Evolutionary conservation across 805 yeast genomes (phyloP).

Genomic region (Kregervanrija pseudodelftensis): DNA sequence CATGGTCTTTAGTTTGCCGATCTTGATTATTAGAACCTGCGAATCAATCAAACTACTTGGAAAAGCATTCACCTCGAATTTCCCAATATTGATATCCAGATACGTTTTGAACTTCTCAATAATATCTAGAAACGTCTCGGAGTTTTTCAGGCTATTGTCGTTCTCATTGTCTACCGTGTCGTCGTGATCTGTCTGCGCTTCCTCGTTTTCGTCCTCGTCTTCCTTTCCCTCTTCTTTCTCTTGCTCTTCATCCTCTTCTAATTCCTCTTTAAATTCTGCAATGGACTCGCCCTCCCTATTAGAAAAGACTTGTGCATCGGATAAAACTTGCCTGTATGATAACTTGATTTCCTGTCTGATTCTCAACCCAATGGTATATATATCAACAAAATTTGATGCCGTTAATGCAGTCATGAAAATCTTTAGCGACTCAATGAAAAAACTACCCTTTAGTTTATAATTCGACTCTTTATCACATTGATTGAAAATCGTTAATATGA

Average conservation of each 20-base stretch:
- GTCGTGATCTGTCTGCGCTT: neutral
- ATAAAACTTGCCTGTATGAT: conserved; percentile 69
- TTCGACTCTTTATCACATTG: conserved; percentile 40
- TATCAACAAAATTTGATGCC: conserved; percentile 75
- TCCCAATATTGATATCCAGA: conserved; percentile 54
- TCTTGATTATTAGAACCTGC: conserved; percentile 59
- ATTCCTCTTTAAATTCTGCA: neutral
- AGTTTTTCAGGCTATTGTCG: conserved; percentile 1
- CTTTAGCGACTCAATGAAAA: conserved; percentile 45
- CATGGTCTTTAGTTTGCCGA: conserved; percentile 48
- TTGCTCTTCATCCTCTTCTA: neutral
- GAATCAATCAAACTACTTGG: conserved; percentile 79
- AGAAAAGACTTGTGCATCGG: conserved; percentile 39
- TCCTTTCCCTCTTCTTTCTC: neutral
- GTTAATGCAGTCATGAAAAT: conserved; percentile 76
- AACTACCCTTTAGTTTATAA: conserved; percentile 53
- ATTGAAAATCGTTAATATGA: conserved; percentile 57
- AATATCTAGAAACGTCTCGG: conserved; percentile 18
- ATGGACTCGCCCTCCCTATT: neutral
- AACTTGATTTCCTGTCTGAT: conserved; percentile 65
- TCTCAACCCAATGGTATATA: conserved; percentile 60
- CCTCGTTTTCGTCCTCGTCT: neutral
- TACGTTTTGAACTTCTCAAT: conserved; percentile 53
- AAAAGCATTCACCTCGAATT: conserved; percentile 56
- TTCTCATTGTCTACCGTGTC: neutral